Conservation (phyloP, 371 early-diverging fungal species). For the Mucor circinelloides region DNA sequence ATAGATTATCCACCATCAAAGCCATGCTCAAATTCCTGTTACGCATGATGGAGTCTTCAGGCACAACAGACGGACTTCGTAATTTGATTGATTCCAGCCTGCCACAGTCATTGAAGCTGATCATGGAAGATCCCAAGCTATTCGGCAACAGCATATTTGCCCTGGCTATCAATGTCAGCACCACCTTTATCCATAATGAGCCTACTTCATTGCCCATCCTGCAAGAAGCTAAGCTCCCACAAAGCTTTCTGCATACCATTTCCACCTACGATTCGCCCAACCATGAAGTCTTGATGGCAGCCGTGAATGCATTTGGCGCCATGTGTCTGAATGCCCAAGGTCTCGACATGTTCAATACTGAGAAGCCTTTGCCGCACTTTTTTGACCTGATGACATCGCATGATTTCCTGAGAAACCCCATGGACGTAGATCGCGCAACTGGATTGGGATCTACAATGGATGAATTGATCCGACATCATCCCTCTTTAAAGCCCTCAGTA, state of each 20-base stretch:
- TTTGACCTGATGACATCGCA: conserved; percentile 73
- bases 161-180: conserved; percentile 85
- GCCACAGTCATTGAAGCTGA: conserved; percentile 70
- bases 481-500: conserved; percentile 69
- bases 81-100: conserved; percentile 90
- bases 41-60: conserved; percentile 91
- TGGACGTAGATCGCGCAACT: conserved; percentile 80
- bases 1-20: conserved; percentile 71
- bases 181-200: conserved; percentile 96
- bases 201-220: conserved; percentile 89
- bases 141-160: conserved; percentile 78
- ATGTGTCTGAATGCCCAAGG: conserved; percentile 89
- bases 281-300: conserved; percentile 69
- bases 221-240: conserved; percentile 87
- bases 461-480: conserved; percentile 95
- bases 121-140: conserved; percentile 69
- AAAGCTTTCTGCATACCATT: conserved; percentile 75
- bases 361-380: conserved; percentile 72
- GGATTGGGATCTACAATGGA: conserved; percentile 86
- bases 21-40: conserved; percentile 90
- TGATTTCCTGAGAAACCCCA: conserved; percentile 75
- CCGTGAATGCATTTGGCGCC: conserved; percentile 95
- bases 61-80: conserved; percentile 85
- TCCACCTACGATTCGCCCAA: conserved; percentile 62
- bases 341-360: conserved; percentile 75